Evolutionary conservation across 1,284 basidiomycete species (phyloP), one percentile per base, ranked within the genome.

Genomic region (Malassezia slooffiae): DNA sequence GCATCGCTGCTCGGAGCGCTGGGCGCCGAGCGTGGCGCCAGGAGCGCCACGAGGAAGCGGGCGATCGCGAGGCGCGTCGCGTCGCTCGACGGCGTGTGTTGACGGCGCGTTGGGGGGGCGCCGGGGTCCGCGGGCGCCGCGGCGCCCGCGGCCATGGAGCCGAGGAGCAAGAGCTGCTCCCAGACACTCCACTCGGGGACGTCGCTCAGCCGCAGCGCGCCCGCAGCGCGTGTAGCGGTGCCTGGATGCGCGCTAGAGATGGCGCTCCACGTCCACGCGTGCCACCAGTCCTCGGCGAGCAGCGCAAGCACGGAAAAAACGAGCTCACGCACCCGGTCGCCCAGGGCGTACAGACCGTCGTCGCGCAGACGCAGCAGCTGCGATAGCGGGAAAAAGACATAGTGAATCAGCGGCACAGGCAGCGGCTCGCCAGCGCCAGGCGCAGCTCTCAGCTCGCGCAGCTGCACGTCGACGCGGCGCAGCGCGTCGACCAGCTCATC

Each of bases 381-480:
- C 3, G 62, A 55, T 11, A 67, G 19, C 6, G 64, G 64, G 31
- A 58, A 67, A 33, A 67, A 67, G 32, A 63, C 47, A 32, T 66
- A 67, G 32, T 62, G 52, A 29, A 65, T 42, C 11, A 67, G 37
- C 3, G 62, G 43, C 3, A 52, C 41, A 3, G 55, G 16, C 8
- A 67, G 43, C 5, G 27, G 9, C 7, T 15, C 29, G 26, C 35
- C 16, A 35, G 34, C 19, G 34, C 16, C 10, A n/a, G n/a, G n/a
- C n/a, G n/a, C n/a, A n/a, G n/a, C n/a, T n/a, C n/a, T n/a, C n/a
- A n/a, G n/a, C n/a, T n/a, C 24, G 7, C 12, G 24, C 24, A 26
- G 6, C 7, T 6, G 23, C 10, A 23, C 15, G 13, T 23, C 19
- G 26, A 10, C 16, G 3, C 15, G 22, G 31, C 39, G 23, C 11